Percentiles rank a stretch among this genome's conserved stretches.
These are phyloP conservation scores for Orobanche coerulescens DNA, from an alignment of 257 asterid species.

Conservation along the genomic window DNA sequence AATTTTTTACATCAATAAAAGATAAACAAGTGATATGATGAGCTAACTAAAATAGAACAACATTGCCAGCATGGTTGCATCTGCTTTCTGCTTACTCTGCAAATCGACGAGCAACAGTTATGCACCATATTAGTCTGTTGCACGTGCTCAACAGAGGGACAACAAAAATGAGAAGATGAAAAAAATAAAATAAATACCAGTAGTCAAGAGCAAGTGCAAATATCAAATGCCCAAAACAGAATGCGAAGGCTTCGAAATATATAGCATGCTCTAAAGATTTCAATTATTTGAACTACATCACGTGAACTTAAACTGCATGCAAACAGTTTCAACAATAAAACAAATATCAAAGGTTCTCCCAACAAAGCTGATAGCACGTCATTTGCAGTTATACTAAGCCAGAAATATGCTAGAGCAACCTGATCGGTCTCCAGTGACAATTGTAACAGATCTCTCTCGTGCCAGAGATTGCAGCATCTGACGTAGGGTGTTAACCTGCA, in stretches of 20 bases:
- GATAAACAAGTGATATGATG: no score
- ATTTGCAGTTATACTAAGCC: conserved; percentile 2
- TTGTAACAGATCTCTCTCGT: conserved; percentile 53
- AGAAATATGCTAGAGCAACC: conserved; percentile 40
- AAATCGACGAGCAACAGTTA: no score
- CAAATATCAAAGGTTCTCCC: background rate
- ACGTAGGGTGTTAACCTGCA: conserved; percentile 74
- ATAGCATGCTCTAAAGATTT: conserved; percentile 2
- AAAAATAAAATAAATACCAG: background rate
- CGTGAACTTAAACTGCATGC: background rate
- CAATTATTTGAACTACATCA: background rate
- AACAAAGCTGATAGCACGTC: conserved; percentile 1
- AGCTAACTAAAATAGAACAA: no score
- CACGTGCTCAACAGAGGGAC: background rate
- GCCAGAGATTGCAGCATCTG: conserved; percentile 68
- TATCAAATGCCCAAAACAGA: background rate
- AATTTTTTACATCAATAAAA: no score
- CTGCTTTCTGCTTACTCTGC: no score
- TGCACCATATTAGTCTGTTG: background rate
- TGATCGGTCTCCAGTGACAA: conserved; percentile 70
- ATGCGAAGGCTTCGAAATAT: background rate
- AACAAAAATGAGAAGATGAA: conserved; percentile 3
- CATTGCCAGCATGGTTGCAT: no score
- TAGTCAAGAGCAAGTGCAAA: background rate
- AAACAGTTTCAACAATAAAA: conserved; percentile 1